Conservation (phyloP, 2,329 filamentous ascomycete genomes). For the Dryadomyces quercus-mongolicae region DNA sequence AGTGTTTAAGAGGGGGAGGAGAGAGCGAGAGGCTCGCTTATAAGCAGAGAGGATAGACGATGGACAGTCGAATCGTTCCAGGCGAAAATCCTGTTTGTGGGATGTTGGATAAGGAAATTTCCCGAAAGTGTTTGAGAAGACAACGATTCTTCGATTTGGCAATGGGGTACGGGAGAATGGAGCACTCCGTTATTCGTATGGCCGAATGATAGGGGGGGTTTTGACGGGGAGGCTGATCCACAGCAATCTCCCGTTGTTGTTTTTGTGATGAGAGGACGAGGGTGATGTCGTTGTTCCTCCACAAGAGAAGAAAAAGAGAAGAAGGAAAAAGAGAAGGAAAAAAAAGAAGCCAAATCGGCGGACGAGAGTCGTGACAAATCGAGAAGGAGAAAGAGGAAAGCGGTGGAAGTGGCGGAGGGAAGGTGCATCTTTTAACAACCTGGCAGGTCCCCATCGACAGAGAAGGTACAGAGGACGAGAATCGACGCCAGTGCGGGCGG, state of each 20-base stretch:
- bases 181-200: not conserved
- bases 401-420: not conserved
- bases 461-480: not conserved
- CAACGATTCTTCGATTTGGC: not conserved
- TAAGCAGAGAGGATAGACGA: no score
- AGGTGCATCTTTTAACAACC: not conserved
- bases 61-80: no score
- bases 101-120: not conserved
- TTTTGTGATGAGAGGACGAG: not conserved
- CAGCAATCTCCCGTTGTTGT: slow-evolving; percentile 6
- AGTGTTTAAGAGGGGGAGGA: no score
- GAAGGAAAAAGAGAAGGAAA: not conserved
- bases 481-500: not conserved
- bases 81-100: no score
- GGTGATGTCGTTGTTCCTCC: not conserved
- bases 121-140: not conserved
- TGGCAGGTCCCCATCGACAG: not conserved
- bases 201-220: not conserved
- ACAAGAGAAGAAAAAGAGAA: not conserved
- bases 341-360: not conserved
- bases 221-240: slow-evolving; percentile 2
- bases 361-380: not conserved
- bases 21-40: not conserved
- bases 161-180: no score
- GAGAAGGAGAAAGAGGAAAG: not conserved